These are phyloP conservation scores for Rhamnella rubrinervis DNA, from an alignment of 331 rosid genomes.

Conservation along the genomic window DNA sequence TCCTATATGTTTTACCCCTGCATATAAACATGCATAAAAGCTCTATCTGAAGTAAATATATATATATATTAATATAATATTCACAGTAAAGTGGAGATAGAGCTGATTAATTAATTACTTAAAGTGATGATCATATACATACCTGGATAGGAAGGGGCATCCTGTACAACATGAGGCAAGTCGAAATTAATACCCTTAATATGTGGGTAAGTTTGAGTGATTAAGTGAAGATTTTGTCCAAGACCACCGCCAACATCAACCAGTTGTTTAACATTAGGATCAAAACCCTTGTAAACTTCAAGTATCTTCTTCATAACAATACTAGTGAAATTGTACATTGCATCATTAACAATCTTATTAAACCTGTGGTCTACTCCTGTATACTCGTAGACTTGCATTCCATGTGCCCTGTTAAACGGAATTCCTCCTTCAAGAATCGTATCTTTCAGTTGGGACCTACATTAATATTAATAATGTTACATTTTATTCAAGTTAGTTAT, in stretches of 20 bases:
- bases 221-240: conserved; percentile 12
- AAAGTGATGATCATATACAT: neutral
- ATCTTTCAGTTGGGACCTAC: conserved; percentile 13
- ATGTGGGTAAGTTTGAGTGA: conserved; percentile 21
- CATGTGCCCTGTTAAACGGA: conserved; percentile 22
- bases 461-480: neutral
- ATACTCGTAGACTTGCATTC: conserved; percentile 21
- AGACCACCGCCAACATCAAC: conserved; percentile 37
- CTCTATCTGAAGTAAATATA: too few species aligned
- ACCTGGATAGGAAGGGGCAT: conserved; percentile 22
- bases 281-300: conserved; percentile 43
- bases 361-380: conserved; percentile 36
- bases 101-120: too few species aligned
- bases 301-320: conserved; percentile 24
- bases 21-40: neutral
- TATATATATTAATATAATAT: too few species aligned
- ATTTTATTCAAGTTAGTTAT: too few species aligned
- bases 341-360: conserved; percentile 40
- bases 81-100: too few species aligned
- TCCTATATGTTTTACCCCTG: conserved; percentile 13
- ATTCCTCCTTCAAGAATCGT: conserved; percentile 25
- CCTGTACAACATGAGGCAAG: conserved; percentile 27
- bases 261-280: conserved; percentile 11
- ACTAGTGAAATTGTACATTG: conserved; percentile 21
- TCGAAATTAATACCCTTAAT: conserved; percentile 31